phyloP scores from a whole-genome alignment of 2,329 filamentous ascomycete species.

The Clarireedia monteithiana region DNA sequence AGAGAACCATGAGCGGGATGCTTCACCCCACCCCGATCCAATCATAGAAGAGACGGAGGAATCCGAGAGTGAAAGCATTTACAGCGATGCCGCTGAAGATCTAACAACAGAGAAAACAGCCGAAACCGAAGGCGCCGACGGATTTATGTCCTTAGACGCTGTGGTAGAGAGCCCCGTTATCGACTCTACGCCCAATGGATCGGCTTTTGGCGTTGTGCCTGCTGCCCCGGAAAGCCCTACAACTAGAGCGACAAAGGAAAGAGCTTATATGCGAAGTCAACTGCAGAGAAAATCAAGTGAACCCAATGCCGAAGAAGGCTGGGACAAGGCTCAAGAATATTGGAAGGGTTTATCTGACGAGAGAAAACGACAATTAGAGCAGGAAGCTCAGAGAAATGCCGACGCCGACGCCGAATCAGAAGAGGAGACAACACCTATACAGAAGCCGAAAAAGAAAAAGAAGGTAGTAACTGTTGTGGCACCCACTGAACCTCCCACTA shows the following conservation, averaged over 20 bases:
- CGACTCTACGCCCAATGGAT: conserved; percentile 20
- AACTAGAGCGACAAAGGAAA: conserved; percentile 19
- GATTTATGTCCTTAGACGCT: conserved; percentile 66
- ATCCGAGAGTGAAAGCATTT: conserved; percentile 52
- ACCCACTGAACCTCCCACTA: background rate
- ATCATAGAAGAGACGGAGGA: conserved; percentile 30
- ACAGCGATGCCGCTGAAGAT: conserved; percentile 73
- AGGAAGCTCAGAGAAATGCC: conserved; percentile 40
- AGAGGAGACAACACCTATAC: conserved; percentile 27
- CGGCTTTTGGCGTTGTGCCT: conserved; percentile 16
- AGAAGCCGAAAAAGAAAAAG: conserved; percentile 18
- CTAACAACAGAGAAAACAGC: conserved; percentile 37
- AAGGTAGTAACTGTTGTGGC: conserved; percentile 11
- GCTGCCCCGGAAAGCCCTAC: conserved; percentile 24
- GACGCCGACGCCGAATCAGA: conserved; percentile 35
- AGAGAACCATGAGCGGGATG: conserved; percentile 22
- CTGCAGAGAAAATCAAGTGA: conserved; percentile 17
- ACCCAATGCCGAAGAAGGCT: conserved; percentile 31
- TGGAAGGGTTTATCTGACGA: conserved; percentile 60
- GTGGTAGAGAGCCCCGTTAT: conserved; percentile 52
- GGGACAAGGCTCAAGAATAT: conserved; percentile 61
- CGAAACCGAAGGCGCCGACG: conserved; percentile 44
- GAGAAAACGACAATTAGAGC: conserved; percentile 50
- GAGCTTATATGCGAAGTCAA: conserved; percentile 16
- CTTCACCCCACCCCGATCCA: conserved; percentile 26